These are phyloP conservation scores for Russula ochroleuca DNA, from an alignment of 768 basidiomycete genomes.

Conservation along the genomic window DNA sequence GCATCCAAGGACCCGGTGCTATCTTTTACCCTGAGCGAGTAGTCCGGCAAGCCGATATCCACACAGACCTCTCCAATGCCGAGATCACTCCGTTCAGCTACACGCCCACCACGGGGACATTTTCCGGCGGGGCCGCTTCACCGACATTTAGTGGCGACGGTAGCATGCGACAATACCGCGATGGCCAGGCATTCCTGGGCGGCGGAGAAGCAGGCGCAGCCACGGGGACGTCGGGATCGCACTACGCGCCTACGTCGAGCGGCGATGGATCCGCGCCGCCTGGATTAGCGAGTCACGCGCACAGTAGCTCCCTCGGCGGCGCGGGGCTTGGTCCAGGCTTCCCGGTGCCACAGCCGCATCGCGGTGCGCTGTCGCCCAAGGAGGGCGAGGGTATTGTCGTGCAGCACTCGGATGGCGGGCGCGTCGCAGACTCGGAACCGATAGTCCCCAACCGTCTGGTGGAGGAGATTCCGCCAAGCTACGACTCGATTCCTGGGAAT, in stretches of 20 bases:
- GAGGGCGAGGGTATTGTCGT: conserved; percentile 23
- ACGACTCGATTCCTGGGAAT: too few relatives aligned
- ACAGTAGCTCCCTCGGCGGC: conserved; percentile 1
- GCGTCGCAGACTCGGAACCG: too few relatives aligned
- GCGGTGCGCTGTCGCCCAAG: conserved; percentile 25
- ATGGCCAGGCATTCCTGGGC: too few relatives aligned
- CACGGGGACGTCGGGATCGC: conserved; percentile 27
- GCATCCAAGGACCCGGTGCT: conserved; percentile 44
- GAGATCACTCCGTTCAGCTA: conserved; percentile 27
- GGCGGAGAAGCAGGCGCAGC: conserved; percentile 24
- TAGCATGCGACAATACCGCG: conserved; percentile 28
- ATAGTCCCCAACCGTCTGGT: too few relatives aligned
- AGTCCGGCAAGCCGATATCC: conserved; percentile 28
- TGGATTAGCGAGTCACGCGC: not conserved
- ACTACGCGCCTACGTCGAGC: conserved; percentile 21
- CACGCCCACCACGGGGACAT: conserved; percentile 29
- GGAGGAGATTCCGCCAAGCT: too few relatives aligned
- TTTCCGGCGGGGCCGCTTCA: conserved; percentile 18
- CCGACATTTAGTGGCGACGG: conserved; percentile 4
- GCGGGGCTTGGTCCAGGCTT: not conserved
- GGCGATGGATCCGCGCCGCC: conserved; percentile 4
- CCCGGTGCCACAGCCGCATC: conserved; percentile 19
- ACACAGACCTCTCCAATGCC: conserved; percentile 24
- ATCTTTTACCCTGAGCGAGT: conserved; percentile 49
- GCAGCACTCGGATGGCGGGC: too few relatives aligned